Evolutionary conservation across 768 basidiomycete species (phyloP).

Genomic region (Leccinum incarnatum): DNA sequence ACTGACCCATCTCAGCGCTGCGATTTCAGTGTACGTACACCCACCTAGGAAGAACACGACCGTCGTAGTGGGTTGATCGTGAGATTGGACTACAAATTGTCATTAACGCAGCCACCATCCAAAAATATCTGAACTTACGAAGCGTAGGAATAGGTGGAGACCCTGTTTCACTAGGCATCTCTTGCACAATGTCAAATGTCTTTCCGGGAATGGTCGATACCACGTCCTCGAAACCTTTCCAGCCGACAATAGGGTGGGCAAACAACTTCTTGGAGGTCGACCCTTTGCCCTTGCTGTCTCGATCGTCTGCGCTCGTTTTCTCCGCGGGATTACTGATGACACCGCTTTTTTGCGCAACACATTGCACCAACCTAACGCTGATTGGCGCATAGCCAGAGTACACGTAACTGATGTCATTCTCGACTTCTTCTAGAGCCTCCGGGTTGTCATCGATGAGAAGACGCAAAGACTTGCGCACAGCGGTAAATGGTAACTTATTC

Average conservation of each 20-base stretch:
- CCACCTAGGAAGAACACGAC: constrained; percentile 97
- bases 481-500: constrained; percentile 67
- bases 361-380: constrained; percentile 88
- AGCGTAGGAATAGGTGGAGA: constrained; percentile 30
- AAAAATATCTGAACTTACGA: constrained; percentile 30
- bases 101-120: not conserved
- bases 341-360: constrained; percentile 86
- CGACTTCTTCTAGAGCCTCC: constrained; percentile 74
- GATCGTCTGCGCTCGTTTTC: constrained; percentile 43
- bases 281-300: constrained; percentile 39
- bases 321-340: constrained; percentile 78
- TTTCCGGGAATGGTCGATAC: constrained; percentile 79
- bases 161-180: constrained; percentile 31
- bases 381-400: constrained; percentile 98
- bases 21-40: constrained; percentile 96
- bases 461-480: constrained; percentile 78
- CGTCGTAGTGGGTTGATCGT: constrained; percentile 72
- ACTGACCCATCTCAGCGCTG: constrained; percentile 90
- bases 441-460: constrained; percentile 88
- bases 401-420: constrained; percentile 93
- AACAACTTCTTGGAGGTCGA: constrained; percentile 51
- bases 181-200: constrained; percentile 74
- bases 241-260: constrained; percentile 91
- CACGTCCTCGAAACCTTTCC: constrained; percentile 96
- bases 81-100: constrained; percentile 39